Base-by-base conservation (phyloP, 768 basidiomycete genomes). In the Tricholoma furcatifolium region DNA sequence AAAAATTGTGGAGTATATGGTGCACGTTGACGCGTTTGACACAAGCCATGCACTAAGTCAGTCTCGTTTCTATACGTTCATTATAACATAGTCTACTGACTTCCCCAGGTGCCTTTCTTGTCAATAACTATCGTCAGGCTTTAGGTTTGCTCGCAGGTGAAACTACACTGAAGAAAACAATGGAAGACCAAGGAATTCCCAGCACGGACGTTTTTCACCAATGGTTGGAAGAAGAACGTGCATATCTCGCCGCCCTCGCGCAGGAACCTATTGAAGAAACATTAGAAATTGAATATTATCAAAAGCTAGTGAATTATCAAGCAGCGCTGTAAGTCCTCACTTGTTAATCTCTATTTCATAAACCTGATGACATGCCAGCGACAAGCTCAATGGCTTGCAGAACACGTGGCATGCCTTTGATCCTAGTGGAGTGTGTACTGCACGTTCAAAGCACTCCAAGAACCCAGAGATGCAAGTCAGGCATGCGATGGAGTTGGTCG, bases 1-100 rank as follows among this genome's bases (percentile, higher is more conserved):
- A 50, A 45, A 55, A n/a, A 66, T 67, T 18, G 38, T 59, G 1
- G 59, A 64, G 41, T 52, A 35, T 27, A 7, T 56, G 31, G 39
- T 36, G 34, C 50, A 52, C 30, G 30, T 38, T 45, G 50, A 56
- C 32, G 42, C 31, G n/a, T 20, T 50, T 5, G 50, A 56, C 6
- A 52, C 40, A 5, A 48, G 52, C 31, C 41, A 34, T 15, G 40
- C 31, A 40, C 55, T 56, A 31, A 56, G 55, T 56, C 32, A 18
- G 38, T 50, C 2, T 8, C 10, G 10, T 21, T 6, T 5, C 7
- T n/a, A n/a, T n/a, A n/a, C n/a, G n/a, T 24, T 36, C 8, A 10
- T 47, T 8, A 35, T 27, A 18, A 21, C 17, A 4, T 17, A 2
- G 7, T 8, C 27, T 30, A 23, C 9, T 2, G 3, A 14, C 15